phyloP scores from a whole-genome alignment of 805 yeast species.

The Candida sithepensis region DNA sequence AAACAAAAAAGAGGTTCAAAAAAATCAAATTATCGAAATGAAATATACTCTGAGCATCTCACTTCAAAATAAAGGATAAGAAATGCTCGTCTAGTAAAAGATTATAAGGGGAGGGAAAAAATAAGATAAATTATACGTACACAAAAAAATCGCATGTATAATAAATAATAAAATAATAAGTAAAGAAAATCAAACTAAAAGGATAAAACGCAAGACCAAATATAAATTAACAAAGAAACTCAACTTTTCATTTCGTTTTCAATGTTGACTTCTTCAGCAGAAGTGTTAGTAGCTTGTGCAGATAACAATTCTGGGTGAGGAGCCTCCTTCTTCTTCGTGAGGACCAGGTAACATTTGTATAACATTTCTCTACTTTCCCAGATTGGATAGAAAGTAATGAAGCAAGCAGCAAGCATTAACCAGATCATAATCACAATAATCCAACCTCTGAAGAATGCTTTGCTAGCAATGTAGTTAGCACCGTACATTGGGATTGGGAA shows the following conservation, averaged over 20 bases:
- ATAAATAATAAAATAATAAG: background rate
- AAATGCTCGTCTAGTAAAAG: background rate
- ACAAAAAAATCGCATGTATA: background rate
- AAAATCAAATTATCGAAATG: no score
- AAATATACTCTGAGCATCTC: no score
- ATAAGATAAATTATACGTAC: background rate
- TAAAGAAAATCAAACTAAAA: background rate
- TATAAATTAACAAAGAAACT: background rate
- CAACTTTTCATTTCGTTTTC: slow-evolving; percentile 3
- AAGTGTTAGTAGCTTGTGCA: slow-evolving; percentile 12
- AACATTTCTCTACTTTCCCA: slow-evolving; percentile 31
- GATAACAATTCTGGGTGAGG: slow-evolving; percentile 13
- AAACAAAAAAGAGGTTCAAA: background rate
- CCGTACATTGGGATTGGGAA: slow-evolving; percentile 35
- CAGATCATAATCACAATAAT: slow-evolving; percentile 34
- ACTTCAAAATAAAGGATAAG: background rate
- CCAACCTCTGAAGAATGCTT: slow-evolving; percentile 32
- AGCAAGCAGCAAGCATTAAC: slow-evolving; percentile 30
- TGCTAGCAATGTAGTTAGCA: slow-evolving; percentile 29
- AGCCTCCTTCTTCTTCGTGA: slow-evolving; percentile 16
- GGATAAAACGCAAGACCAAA: background rate
- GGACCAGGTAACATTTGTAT: slow-evolving; percentile 10
- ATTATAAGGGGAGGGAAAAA: background rate
- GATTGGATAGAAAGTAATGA: slow-evolving; percentile 31
- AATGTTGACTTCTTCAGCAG: slow-evolving; percentile 7